A percentile compares a stretch with the other conserved stretches of the same genome.
Conservation (phyloP, 208 protist genomes). For the Wallacemonas sp. region DNA sequence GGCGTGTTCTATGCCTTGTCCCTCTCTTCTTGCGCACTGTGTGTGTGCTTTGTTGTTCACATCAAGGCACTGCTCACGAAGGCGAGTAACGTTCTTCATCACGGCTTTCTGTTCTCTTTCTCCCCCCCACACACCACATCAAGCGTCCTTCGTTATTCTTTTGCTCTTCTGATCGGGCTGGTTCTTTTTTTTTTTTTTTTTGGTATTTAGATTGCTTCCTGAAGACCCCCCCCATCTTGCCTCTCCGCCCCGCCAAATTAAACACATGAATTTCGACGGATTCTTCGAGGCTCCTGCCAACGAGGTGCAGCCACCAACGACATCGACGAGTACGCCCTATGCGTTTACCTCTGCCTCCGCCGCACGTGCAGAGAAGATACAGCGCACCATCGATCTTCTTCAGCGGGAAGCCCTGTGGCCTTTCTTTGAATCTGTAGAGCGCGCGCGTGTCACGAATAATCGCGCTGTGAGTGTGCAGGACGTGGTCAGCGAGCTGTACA, state of each 20-base stretch:
- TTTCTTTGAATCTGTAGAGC: slow-evolving; percentile 79
- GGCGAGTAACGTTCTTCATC: neutral
- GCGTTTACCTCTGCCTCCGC: slow-evolving; percentile 35
- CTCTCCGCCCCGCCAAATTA: no score
- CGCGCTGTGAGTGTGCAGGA: slow-evolving; percentile 66
- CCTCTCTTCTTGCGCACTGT: no score
- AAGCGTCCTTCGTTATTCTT: no score
- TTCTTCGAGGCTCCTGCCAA: neutral
- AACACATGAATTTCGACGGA: neutral
- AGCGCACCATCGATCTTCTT: slow-evolving; percentile 62
- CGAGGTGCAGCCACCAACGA: neutral
- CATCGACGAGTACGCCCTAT: neutral
- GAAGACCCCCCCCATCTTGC: no score
- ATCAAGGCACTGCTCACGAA: neutral
- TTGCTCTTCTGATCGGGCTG: neutral
- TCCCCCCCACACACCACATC: no score
- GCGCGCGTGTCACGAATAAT: slow-evolving; percentile 64
- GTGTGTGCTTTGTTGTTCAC: no score
- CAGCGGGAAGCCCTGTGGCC: slow-evolving; percentile 75
- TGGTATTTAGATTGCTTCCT: no score
- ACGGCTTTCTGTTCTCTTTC: no score
- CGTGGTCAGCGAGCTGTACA: slow-evolving; percentile 48
- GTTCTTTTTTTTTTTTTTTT: slow-evolving; percentile 2
- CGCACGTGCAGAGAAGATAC: slow-evolving; percentile 47
- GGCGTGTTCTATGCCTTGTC: no score